Base-by-base conservation (phyloP, 306 rosid genomes). In the Malus sylvestris region DNA sequence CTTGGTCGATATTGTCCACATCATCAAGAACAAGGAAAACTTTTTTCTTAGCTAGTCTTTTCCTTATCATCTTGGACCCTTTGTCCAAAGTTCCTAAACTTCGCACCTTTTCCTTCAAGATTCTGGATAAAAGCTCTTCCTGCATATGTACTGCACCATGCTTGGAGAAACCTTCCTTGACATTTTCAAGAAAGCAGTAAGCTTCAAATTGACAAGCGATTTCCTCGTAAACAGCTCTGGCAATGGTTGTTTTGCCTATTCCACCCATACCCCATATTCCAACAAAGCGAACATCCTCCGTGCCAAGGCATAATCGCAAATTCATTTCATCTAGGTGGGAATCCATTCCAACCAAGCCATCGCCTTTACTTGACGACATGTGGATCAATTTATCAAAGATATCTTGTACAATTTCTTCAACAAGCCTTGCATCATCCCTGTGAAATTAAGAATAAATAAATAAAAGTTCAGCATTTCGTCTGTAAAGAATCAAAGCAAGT, bases 181-280 rank as follows among this genome's bases (percentile, higher is more conserved):
- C 77, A 53, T 76, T 76, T 9, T 64, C 40, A n/a, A 81, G 35
- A 53, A 81, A 81, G 64, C 75, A 75, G 44, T 33, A 64, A 40
- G 42, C 42, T 38, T 38, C 42, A 7, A 38, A 38, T 38, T 38
- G 42, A 38, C 42, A 38, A 38, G 42, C 22, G 3, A 81, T 45
- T 8, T 49, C 27, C 0, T 69, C 45, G 22, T 74, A 81, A 29
- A 69, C 52, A 38, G 66, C 78, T 74, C 62, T 62, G 1, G 80
- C 83, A 1, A 80, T 51, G 46, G 83, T 80, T 25, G 80, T 80
- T n/a, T 80, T 80, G 2, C 84, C 84, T 13, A 81, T 40, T 8
- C 84, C 84, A 3, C 80, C 80, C 84, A 81, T 75, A 38, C 84
- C 84, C 70, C 80, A 81, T 59, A 81, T 81, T 19, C 84, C 80